Evolutionary conservation across 768 basidiomycete genomes (phyloP).

Genomic region (Rhodosporidiobolus sp.): DNA sequence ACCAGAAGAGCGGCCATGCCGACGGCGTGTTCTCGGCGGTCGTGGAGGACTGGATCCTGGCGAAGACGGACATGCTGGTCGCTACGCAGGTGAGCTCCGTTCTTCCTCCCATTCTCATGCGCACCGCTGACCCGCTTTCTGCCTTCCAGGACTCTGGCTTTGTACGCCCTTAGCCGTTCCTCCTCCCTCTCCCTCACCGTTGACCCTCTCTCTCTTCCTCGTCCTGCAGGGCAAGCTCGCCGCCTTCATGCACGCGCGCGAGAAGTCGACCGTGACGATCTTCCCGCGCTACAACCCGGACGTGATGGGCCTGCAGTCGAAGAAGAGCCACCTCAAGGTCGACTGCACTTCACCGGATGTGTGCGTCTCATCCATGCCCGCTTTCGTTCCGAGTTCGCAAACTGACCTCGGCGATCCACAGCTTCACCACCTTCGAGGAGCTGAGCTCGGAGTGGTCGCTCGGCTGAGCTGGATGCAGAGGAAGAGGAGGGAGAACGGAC

Average conservation of each 20-base stretch:
- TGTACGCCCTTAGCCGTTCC: background rate
- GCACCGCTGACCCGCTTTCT: background rate
- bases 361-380: conserved; percentile 7
- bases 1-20: conserved; percentile 36
- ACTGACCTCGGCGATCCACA: background rate
- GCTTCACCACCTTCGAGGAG: conserved; percentile 30
- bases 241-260: conserved; percentile 25
- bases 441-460: conserved; percentile 22
- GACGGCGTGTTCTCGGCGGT: conserved; percentile 34
- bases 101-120: background rate
- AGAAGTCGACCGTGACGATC: conserved; percentile 32
- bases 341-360: conserved; percentile 31
- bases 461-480: background rate
- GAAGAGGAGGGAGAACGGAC: background rate
- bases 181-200: background rate
- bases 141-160: conserved; percentile 24
- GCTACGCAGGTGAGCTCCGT: conserved; percentile 25
- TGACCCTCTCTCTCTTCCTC: no score
- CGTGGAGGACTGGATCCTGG: conserved; percentile 36
- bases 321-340: conserved; percentile 29
- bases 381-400: background rate
- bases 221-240: conserved; percentile 33
- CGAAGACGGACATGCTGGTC: conserved; percentile 32
- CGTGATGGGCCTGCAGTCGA: conserved; percentile 23
- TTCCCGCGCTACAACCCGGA: conserved; percentile 35